Evolutionary conservation across 495 filamentous ascomycete genomes (phyloP).

Genomic region (Penicillium malachiteum): DNA sequence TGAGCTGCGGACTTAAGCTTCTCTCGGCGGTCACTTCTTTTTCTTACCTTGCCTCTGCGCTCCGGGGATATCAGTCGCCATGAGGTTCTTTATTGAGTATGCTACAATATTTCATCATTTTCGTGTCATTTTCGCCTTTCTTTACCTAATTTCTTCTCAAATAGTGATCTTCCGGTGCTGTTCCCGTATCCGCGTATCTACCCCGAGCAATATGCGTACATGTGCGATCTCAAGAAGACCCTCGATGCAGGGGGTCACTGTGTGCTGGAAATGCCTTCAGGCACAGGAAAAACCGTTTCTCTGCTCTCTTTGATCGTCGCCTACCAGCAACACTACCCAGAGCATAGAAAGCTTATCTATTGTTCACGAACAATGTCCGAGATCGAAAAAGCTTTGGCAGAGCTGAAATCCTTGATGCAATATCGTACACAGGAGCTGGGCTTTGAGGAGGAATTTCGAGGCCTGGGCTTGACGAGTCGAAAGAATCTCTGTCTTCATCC

Average conservation of each 20-base stretch:
- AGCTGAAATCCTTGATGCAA: slow-evolving; percentile 91
- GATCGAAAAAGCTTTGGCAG: slow-evolving; percentile 86
- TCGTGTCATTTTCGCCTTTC: not conserved
- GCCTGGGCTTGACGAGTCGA: slow-evolving; percentile 87
- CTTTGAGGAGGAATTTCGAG: slow-evolving; percentile 85
- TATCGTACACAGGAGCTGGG: slow-evolving; percentile 86
- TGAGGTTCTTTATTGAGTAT: slow-evolving; percentile 97
- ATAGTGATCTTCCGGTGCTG: slow-evolving; percentile 85
- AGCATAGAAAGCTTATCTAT: slow-evolving; percentile 94
- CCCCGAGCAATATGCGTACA: slow-evolving; percentile 98
- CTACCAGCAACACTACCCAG: slow-evolving; percentile 88
- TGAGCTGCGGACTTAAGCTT: slow-evolving; percentile 4
- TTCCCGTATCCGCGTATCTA: slow-evolving; percentile 98
- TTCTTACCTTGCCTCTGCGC: slow-evolving; percentile 16
- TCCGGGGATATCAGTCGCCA: slow-evolving; percentile 49
- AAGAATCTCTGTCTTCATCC: slow-evolving; percentile 98
- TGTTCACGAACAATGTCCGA: slow-evolving; percentile 78
- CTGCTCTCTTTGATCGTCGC: slow-evolving; percentile 93
- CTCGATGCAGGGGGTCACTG: slow-evolving; percentile 93
- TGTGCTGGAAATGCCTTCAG: slow-evolving; percentile 99
- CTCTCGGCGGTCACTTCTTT: slow-evolving; percentile 5
- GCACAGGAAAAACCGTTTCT: slow-evolving; percentile 98
- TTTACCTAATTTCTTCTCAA: slow-evolving; percentile 5
- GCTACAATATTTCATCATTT: not conserved
- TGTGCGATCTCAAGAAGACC: slow-evolving; percentile 96